Conservation (phyloP, 257 asterid genomes). For the Fraxinus cuspidata region DNA sequence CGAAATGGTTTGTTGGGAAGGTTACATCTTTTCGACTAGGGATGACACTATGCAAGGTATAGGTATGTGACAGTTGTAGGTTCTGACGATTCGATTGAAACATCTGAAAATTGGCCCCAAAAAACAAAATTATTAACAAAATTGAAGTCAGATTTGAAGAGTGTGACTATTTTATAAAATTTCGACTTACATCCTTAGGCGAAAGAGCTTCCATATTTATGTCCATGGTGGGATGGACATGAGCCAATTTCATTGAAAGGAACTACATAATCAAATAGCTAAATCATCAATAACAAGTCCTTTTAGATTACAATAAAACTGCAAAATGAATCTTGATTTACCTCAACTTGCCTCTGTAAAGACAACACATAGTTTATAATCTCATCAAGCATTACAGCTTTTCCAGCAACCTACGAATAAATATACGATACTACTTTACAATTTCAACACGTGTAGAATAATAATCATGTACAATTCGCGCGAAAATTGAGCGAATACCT, state of each 20-base stretch:
- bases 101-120: constrained; percentile 36
- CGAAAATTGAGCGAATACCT: constrained; percentile 41
- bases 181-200: constrained; percentile 70
- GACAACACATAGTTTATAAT: constrained; percentile 88
- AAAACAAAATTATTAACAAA: not conserved
- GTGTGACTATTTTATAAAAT: too few species aligned
- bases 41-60: constrained; percentile 25
- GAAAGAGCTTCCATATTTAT: constrained; percentile 61
- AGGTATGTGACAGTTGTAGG: constrained; percentile 10
- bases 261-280: constrained; percentile 46
- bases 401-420: constrained; percentile 67
- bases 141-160: constrained; percentile 11
- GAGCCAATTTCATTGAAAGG: constrained; percentile 84
- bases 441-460: not conserved
- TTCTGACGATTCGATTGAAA: constrained; percentile 47
- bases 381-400: constrained; percentile 98
- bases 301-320: not conserved
- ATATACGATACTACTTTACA: constrained; percentile 9
- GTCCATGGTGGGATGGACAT: constrained; percentile 79
- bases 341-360: constrained; percentile 88
- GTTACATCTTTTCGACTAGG: constrained; percentile 38
- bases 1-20: constrained; percentile 39
- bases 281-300: constrained; percentile 3
- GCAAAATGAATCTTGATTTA: constrained; percentile 27
- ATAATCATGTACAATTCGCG: not conserved